These are phyloP conservation scores for Neodidymelliopsis sp. DNA, from an alignment of 2,329 filamentous ascomycete species.

Conservation along the genomic window DNA sequence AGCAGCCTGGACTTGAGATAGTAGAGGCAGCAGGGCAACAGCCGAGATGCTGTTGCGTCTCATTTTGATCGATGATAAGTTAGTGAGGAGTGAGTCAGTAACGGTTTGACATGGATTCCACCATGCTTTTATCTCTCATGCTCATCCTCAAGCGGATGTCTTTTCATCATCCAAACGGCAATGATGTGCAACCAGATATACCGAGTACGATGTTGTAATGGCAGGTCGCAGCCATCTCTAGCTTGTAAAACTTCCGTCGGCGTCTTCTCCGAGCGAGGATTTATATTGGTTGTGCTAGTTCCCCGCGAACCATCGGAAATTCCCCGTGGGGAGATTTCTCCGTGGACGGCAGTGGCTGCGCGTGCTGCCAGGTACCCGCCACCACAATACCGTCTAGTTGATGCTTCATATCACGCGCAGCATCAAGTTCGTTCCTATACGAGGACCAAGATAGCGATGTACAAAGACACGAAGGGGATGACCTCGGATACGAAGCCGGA, in stretches of 20 bases:
- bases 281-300: constrained; percentile 11
- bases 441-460: background rate
- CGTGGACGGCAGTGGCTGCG: background rate
- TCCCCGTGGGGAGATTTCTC: constrained; percentile 5
- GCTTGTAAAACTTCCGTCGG: constrained; percentile 1
- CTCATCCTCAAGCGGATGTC: background rate
- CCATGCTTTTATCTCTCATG: background rate
- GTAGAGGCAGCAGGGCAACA: constrained; percentile 2
- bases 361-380: background rate
- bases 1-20: constrained; percentile 13
- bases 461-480: too few species aligned
- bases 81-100: background rate
- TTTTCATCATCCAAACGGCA: constrained; percentile 2
- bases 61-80: background rate
- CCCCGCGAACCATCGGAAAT: constrained; percentile 17
- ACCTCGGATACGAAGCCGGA: too few species aligned
- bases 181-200: constrained; percentile 6
- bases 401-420: background rate
- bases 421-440: background rate
- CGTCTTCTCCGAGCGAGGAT: constrained; percentile 14
- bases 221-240: constrained; percentile 6
- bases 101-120: background rate
- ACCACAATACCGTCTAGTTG: background rate
- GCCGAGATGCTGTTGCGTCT: constrained; percentile 3
- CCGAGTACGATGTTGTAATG: background rate